Base-by-base conservation (phyloP, 1,284 basidiomycete species). In the Cutaneotrichosporon mucoides region DNA sequence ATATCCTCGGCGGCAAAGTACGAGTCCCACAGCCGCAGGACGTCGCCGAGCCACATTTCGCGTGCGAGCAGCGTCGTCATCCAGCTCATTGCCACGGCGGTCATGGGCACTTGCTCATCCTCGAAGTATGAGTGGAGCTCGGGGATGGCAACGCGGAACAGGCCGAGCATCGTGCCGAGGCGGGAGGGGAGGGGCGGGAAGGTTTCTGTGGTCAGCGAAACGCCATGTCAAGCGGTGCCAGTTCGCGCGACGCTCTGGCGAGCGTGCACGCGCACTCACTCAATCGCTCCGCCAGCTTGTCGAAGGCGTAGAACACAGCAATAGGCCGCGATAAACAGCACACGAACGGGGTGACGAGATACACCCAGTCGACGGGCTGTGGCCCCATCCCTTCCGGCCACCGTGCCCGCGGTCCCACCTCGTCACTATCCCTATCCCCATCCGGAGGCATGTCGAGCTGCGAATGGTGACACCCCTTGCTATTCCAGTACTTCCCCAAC, bases 111-210 rank as follows among this genome's bases (percentile, higher is more conserved):
- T 55, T 76, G 74, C 62, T 78, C 76, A 53, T 76, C 74, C 56
- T 78, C 76, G 55, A 76, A 78, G 64, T 75, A 78, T 11, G 68
- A 67, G 55, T 73, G 71, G 3, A 78, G 64, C 15, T 78, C 76
- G 0, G 76, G 76, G 5, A 72, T 56, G 6, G 73, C 70, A 4
- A 68, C 60, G 6, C 75, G 61, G 62, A 78, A 74, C 5, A 78
- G 66, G 5, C 70, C 71, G 15, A 78, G 65, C 53, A 78, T 64
- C 0, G 67, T 68, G 4, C 75, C 76, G 1, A 78, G 59, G 0
- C 74, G 66, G 0, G 68, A 68, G 0, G 75, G 74, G 0, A 78
- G 54, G 0, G 75, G 71, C 1, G 75, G 75, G 56, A 75, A 76
- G 1, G 59, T 13, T 40, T 62, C 73, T 75, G 51, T 0, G 1